Percentiles rank a stretch among this genome's conserved stretches.
These are phyloP conservation scores for Rosa rugosa DNA, from an alignment of 306 rosid species.

Conservation along the genomic window DNA sequence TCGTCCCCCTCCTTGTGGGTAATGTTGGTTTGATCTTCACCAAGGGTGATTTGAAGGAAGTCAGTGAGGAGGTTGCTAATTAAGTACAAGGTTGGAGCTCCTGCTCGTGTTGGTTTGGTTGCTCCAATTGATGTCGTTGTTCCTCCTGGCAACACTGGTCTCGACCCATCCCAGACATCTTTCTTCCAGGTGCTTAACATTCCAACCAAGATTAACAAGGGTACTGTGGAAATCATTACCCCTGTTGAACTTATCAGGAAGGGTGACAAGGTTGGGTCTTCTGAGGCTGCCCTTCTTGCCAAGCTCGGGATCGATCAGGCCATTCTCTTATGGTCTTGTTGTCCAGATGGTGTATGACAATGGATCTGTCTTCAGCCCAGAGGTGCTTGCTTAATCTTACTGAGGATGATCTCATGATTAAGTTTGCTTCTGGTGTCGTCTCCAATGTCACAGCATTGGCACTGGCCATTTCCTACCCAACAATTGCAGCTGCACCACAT, in stretches of 20 bases:
- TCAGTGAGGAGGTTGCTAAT: constrained; percentile 92
- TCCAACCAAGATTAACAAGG: constrained; percentile 93
- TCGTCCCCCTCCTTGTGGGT: constrained; percentile 84
- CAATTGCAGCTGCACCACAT: constrained; percentile 89
- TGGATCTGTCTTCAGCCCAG: constrained; percentile 81
- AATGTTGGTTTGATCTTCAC: constrained; percentile 91
- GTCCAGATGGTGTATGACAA: constrained; percentile 71
- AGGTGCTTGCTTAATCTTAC: constrained; percentile 86
- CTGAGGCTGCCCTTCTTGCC: constrained; percentile 92
- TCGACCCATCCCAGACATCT: constrained; percentile 93
- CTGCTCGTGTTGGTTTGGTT: constrained; percentile 97
- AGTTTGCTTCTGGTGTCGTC: constrained; percentile 76
- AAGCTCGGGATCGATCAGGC: constrained; percentile 93
- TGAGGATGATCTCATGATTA: constrained; percentile 69
- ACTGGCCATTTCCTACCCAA: constrained; percentile 72
- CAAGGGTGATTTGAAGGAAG: constrained; percentile 92
- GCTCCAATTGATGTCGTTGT: constrained; percentile 96
- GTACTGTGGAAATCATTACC: constrained; percentile 92
- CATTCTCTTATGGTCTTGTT: constrained; percentile 88
- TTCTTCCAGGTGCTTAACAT: constrained; percentile 96
- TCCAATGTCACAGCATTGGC: constrained; percentile 74
- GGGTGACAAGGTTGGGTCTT: constrained; percentile 94
- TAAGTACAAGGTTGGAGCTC: constrained; percentile 98
- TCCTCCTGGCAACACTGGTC: constrained; percentile 96
- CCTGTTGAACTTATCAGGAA: constrained; percentile 91